Evolutionary conservation across 805 yeast species (phyloP), one percentile per base, ranked within the genome.

Genomic region (Candida michaelii): DNA sequence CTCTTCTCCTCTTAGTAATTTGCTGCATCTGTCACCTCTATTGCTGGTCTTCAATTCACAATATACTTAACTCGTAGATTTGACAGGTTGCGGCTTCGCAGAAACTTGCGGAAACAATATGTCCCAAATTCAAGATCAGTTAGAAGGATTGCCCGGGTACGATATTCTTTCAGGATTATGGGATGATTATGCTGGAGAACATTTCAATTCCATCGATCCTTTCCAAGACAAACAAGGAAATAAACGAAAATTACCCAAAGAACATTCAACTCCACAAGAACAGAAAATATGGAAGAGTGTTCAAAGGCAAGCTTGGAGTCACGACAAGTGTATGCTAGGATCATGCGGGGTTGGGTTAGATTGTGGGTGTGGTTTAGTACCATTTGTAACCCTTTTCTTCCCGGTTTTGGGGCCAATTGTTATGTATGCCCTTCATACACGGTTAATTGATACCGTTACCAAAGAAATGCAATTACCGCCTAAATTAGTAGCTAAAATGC

Each of bases 391-490:
- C 1, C 63, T 88, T 7, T 42, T 65, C 7, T 42, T 91, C 8
- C 98, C 98, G 0, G 84, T 78, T 0, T 61, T 91, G n/a, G 98
- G 98, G 0, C 96, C 97, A 1, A 49, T 81, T 3, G 54, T 82
- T 42, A 87, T 89, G 89, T 91, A 84, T 60, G 81, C 76, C 2
- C 74, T 89, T 29, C 96, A 90, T 59, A 76, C 81, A 3, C 72
- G 89, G 46, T 60, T 90, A 47, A 72, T 88, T 19, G 65, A 69
- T 18, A 59, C 76, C 43, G 93, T 91, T 0, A 76, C 79, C 42
- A 70, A 75, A 15, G 66, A 71, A 36, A 72, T 82, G 38, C 63
- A 76, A 9, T 50, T 87, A 9, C 95, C 95, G 4, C 56, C 61
- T 1, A 74, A 70, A 17, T 55, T 85, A 12, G 71, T 78, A 39